Evolutionary conservation across 1,284 basidiomycete genomes (phyloP), one percentile per base, ranked within the genome.

Genomic region (Malassezia arunalokei): DNA sequence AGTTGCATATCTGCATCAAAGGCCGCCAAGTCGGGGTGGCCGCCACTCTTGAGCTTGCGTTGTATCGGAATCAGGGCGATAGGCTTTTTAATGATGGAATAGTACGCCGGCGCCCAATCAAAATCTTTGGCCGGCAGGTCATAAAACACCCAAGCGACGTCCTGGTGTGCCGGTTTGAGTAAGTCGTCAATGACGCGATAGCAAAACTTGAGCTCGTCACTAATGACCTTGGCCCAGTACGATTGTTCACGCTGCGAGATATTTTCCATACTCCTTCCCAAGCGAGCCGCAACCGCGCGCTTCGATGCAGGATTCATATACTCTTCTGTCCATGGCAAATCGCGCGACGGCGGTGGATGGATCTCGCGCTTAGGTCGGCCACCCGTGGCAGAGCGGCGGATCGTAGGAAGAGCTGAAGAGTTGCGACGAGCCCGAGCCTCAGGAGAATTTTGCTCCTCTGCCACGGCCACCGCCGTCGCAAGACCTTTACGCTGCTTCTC

Each of bases 291-390:
- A 15, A 48, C 41, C n/a, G 58, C 45, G 11, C 48, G 47, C 40
- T 55, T 55, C 35, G 51, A 53, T 9, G 49, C 51, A 8, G 57
- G 47, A 35, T 49, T 32, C 37, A 62, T 51, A n/a, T 73, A 63
- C 40, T 75, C 79, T 65, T 89, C 86, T 29, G 81, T 79, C 71
- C 90, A 94, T 0, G 85, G 81, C 17, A 94, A 76, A 65, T 96
- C 92, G 74, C 89, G 90, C 0, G 89, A 83, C 12, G 89, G 83
- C 15, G 91, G 91, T 9, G 91, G 88, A 66, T 95, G 90, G 37
- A 95, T 91, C 74, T 96, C 92, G 48, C 92, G 86, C 76, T 95
- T 95, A 0, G 92, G 92, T 17, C 92, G 82, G n/a, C 81, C 79
- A 35, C 81, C 76, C 28, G 74, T 74, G n/a, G 76, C 75, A 9